Evolutionary conservation across 495 filamentous ascomycete genomes (phyloP).

Genomic region (Umbilicaria muhlenbergii): DNA sequence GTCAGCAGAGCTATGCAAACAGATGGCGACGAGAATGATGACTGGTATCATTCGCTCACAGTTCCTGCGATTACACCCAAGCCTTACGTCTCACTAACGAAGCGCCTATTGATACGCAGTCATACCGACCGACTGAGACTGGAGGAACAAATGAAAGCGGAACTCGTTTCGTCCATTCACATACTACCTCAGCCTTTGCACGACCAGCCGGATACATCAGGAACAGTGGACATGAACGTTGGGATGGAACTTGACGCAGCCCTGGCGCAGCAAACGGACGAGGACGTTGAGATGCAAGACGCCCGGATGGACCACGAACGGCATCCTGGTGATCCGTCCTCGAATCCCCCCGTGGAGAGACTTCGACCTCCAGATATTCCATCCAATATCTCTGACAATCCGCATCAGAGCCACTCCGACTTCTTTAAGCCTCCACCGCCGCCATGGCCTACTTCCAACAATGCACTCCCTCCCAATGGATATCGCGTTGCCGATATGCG

Average conservation of each 20-base stretch:
- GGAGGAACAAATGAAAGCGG: slow-evolving; percentile 13
- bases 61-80: slow-evolving; percentile 6
- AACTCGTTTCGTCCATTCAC: too few species aligned
- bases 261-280: slow-evolving; percentile 5
- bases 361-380: slow-evolving; percentile 3
- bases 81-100: slow-evolving; percentile 22
- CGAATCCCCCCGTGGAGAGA: background rate
- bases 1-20: slow-evolving; percentile 32
- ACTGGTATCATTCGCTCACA: slow-evolving; percentile 6
- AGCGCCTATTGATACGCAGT: slow-evolving; percentile 29
- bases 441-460: slow-evolving; percentile 22
- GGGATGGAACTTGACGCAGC: background rate
- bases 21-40: slow-evolving; percentile 22
- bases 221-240: too few species aligned
- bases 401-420: slow-evolving; percentile 2
- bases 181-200: too few species aligned
- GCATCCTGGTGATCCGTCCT: background rate
- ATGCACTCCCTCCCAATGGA: slow-evolving; percentile 17
- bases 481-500: slow-evolving; percentile 18
- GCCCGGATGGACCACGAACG: background rate
- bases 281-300: slow-evolving; percentile 25
- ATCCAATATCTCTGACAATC: slow-evolving; percentile 4
- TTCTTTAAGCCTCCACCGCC: slow-evolving; percentile 14
- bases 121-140: slow-evolving; percentile 24
- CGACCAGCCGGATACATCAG: too few species aligned